A percentile compares a stretch with the other conserved stretches of the same genome.
These are phyloP conservation scores for Coprinellus micaceus DNA, from an alignment of 768 basidiomycete genomes.

Conservation along the genomic window DNA sequence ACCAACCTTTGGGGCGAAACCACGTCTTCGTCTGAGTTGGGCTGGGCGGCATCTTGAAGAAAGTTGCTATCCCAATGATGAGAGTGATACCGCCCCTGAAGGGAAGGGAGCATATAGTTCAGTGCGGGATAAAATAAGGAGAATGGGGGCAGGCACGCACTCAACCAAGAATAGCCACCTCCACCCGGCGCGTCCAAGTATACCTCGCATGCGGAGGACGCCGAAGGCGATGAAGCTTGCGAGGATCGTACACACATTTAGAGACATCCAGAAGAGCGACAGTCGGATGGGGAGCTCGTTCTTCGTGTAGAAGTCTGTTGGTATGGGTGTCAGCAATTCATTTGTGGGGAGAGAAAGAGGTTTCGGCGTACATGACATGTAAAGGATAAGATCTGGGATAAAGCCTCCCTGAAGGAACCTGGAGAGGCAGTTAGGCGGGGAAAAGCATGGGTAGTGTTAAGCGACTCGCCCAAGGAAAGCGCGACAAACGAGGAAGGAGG, in stretches of 20 bases:
- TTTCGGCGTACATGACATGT: slow-evolving; percentile 48
- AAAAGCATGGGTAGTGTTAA: background rate
- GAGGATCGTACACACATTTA: slow-evolving; percentile 42
- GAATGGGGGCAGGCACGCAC: too few relatives aligned
- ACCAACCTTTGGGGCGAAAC: slow-evolving; percentile 62
- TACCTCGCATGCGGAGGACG: slow-evolving; percentile 54
- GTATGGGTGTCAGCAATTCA: background rate
- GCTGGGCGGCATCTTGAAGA: slow-evolving; percentile 58
- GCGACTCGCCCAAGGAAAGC: slow-evolving; percentile 38
- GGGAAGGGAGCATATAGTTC: too few relatives aligned
- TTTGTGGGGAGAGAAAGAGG: background rate
- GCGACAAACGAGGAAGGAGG: slow-evolving; percentile 46
- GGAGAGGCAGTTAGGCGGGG: background rate
- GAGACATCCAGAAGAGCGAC: slow-evolving; percentile 53
- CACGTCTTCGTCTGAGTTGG: slow-evolving; percentile 57
- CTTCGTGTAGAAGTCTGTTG: slow-evolving; percentile 56
- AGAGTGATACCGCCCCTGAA: too few relatives aligned
- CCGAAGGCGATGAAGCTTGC: slow-evolving; percentile 58
- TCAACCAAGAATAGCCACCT: slow-evolving; percentile 61
- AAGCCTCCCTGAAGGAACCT: slow-evolving; percentile 36
- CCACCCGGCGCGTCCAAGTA: slow-evolving; percentile 51
- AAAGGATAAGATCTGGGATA: slow-evolving; percentile 58
- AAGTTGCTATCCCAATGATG: slow-evolving; percentile 47
- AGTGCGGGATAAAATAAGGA: too few relatives aligned
- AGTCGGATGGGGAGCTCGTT: slow-evolving; percentile 54